Conservation (phyloP, 2,329 filamentous ascomycete genomes). For the Aspergillus sp. region DNA sequence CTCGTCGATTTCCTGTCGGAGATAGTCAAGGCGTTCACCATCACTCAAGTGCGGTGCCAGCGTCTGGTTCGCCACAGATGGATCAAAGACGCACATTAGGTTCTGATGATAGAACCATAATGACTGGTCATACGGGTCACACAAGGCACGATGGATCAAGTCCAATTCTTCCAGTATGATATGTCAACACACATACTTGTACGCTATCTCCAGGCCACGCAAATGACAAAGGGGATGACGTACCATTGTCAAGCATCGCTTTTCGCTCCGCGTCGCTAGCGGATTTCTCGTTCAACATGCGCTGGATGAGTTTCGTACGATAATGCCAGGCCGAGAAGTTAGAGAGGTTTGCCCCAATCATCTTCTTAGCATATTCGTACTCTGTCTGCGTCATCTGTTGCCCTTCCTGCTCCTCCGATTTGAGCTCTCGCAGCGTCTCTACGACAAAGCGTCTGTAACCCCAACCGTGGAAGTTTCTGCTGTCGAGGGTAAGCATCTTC, state of each 20-base stretch:
- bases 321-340: slow-evolving; percentile 99
- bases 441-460: slow-evolving; percentile 82
- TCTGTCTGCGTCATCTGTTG: slow-evolving; percentile 74
- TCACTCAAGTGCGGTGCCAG: slow-evolving; percentile 66
- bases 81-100: slow-evolving; percentile 69
- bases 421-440: slow-evolving; percentile 66
- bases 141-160: slow-evolving; percentile 74
- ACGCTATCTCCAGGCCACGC: neutral
- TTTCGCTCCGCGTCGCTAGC: slow-evolving; percentile 65
- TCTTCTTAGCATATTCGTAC: slow-evolving; percentile 86
- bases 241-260: slow-evolving; percentile 71
- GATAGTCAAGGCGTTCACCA: slow-evolving; percentile 64
- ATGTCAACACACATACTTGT: slow-evolving; percentile 5
- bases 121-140: slow-evolving; percentile 91
- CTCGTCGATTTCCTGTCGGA: slow-evolving; percentile 70
- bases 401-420: slow-evolving; percentile 42
- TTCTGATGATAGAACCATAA: slow-evolving; percentile 97
- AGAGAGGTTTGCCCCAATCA: slow-evolving; percentile 80
- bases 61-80: slow-evolving; percentile 51
- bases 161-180: slow-evolving; percentile 62
- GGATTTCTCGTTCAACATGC: slow-evolving; percentile 69
- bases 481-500: slow-evolving; percentile 86
- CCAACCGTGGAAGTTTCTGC: slow-evolving; percentile 96
- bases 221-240: slow-evolving; percentile 14
- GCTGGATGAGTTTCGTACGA: slow-evolving; percentile 78